These are phyloP conservation scores for Naganishia albida DNA, from an alignment of 1,284 basidiomycete genomes.

Conservation along the genomic window DNA sequence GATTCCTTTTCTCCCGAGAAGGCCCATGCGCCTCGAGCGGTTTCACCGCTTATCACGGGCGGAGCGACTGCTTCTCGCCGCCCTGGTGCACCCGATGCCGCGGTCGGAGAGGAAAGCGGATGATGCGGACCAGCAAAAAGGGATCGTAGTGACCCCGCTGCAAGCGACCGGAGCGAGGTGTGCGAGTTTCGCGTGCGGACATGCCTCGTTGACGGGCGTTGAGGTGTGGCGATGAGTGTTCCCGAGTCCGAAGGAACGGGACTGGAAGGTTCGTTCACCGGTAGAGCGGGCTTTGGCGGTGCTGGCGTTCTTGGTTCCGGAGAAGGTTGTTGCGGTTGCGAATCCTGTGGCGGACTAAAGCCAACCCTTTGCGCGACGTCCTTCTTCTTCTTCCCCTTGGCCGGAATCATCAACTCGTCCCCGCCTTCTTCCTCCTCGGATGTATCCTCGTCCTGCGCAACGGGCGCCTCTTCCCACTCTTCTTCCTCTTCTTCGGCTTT, in stretches of 20 bases:
- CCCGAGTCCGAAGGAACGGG: conserved; percentile 10
- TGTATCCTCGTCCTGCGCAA: conserved; percentile 2
- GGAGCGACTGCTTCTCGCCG: not conserved
- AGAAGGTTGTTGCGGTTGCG: not conserved
- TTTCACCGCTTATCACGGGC: conserved; percentile 18
- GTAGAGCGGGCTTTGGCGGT: not conserved
- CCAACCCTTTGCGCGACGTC: too few relatives aligned
- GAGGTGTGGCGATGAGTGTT: conserved; percentile 10
- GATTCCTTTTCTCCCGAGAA: not conserved
- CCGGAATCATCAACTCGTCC: conserved; percentile 23
- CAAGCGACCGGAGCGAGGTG: conserved; percentile 24
- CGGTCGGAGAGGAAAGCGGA: conserved; percentile 13
- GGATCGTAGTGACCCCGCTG: conserved; percentile 5
- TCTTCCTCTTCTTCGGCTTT: conserved; percentile 10
- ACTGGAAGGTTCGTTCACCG: not conserved
- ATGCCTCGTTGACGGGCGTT: conserved; percentile 7
- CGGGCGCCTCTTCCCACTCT: not conserved
- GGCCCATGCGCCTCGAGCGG: conserved; percentile 13
- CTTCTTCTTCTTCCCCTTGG: conserved; percentile 6
- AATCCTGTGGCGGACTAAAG: too few relatives aligned
- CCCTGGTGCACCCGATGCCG: not conserved
- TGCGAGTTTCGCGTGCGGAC: conserved; percentile 29
- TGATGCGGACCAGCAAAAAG: conserved; percentile 22
- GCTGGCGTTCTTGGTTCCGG: not conserved
- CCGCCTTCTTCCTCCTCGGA: conserved; percentile 24